Base-by-base conservation (phyloP, 257 asterid species). In the Solanum dulcamara region DNA sequence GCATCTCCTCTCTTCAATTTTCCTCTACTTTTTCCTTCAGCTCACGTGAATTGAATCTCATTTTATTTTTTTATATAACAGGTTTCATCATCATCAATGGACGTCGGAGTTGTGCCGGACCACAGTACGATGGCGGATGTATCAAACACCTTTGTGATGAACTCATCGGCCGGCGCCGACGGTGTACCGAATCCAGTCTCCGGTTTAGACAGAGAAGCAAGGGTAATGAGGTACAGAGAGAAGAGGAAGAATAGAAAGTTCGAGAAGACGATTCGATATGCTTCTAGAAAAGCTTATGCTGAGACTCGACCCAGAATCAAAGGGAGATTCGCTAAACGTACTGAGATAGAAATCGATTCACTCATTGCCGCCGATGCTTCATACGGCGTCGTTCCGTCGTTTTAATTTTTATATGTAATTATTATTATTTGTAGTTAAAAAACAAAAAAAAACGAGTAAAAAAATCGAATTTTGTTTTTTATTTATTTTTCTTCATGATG, bases 251-350 rank as follows among this genome's bases (percentile, higher is more conserved):
- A 87, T 12, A 42, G 87, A 14, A 84, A 62, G 79, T 87, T 87
- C 72, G 85, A 93, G 85, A 94, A 94, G 60, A 94, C 96, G 4
- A 93, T 93, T 50, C 88, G 97, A 72, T 95, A 95, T 68, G 97
- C 98, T 1, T 95, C 98, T 10, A 89, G 98, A 51, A 95, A 95
- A 84, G 97, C 97, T 4, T 95, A 95, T 10, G 98, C 98, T 0
- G 98, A 95, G 90, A 93, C 95, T 2, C 92, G 98, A 12, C 98
- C 97, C 6, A 88, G 97, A 83, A 90, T 95, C 84, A 95, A 93
- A 86, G 98, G 98, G 1, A 84, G 98, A 77, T 94, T 94, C 15
- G 97, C 97, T 7, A 94, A 93, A 85, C 91, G 94, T 14, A 51
- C 93, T 7, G 98, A 92, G 87, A 90, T 82, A 6, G 94, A 92